phyloP scores from a whole-genome alignment of 78 protist genomes.

The Capsaspora owczarzaki region DNA sequence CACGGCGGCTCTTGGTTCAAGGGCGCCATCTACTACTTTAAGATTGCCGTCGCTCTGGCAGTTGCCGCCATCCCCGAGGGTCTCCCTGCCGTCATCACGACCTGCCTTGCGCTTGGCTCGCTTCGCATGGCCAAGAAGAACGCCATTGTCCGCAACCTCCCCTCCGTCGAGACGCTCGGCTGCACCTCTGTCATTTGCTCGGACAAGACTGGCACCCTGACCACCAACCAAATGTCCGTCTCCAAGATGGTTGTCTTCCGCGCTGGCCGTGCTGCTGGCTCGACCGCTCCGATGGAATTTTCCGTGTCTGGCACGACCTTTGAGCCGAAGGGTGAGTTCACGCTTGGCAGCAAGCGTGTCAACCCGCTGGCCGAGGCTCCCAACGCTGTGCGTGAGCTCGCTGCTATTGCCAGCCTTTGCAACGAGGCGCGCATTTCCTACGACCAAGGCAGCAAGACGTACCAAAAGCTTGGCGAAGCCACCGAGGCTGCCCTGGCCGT shows the following conservation, averaged over 20 bases:
- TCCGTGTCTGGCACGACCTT: background rate
- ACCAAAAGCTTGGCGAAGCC: background rate
- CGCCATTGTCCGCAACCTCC: constrained; percentile 72
- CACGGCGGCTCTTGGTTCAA: constrained; percentile 32
- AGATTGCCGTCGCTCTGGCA: constrained; percentile 76
- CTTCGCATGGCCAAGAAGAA: constrained; percentile 73
- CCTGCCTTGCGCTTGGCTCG: constrained; percentile 74
- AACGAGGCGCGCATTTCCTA: background rate
- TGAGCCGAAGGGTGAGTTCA: constrained; percentile 10
- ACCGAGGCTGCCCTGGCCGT: constrained; percentile 9
- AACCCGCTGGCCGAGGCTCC: too few species aligned
- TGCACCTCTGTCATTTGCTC: constrained; percentile 76
- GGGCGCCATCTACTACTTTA: constrained; percentile 36
- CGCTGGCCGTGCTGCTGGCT: background rate
- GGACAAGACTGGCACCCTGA: constrained; percentile 95
- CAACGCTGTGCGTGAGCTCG: background rate
- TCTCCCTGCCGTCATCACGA: constrained; percentile 82
- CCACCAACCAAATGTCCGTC: constrained; percentile 74
- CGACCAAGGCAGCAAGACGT: background rate
- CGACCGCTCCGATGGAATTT: background rate
- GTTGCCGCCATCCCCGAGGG: constrained; percentile 95
- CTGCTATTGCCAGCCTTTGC: constrained; percentile 1
- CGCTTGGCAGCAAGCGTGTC: background rate
- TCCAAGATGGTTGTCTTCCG: background rate
- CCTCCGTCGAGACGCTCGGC: constrained; percentile 89